Conservation (phyloP, 1,284 basidiomycete genomes). For the Microbotryum violaceum region DNA sequence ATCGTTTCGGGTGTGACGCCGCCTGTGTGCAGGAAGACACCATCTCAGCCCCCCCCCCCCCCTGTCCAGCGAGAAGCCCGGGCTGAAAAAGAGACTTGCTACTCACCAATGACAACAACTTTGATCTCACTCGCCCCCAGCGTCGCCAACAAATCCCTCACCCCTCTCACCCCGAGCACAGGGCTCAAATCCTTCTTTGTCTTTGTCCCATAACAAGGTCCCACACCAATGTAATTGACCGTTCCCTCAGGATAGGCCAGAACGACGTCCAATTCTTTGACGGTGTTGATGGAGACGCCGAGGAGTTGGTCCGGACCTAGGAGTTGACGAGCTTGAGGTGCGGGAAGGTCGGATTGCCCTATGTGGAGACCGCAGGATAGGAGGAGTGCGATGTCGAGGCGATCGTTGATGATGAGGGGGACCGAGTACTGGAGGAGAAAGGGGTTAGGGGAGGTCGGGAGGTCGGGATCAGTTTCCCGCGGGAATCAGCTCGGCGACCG, state of each 20-base stretch:
- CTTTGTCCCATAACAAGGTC: slow-evolving; percentile 45
- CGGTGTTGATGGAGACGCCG: slow-evolving; percentile 69
- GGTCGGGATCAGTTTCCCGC: neutral
- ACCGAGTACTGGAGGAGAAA: slow-evolving; percentile 54
- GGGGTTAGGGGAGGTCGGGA: neutral
- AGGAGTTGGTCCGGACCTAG: slow-evolving; percentile 66
- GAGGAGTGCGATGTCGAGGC: slow-evolving; percentile 76
- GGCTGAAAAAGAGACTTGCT: slow-evolving; percentile 27
- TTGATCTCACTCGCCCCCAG: slow-evolving; percentile 58
- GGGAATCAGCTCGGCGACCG: neutral
- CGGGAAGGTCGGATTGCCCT: slow-evolving; percentile 82
- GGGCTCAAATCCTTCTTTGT: slow-evolving; percentile 38
- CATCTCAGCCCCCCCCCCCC: too few relatives aligned
- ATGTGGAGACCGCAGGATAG: slow-evolving; percentile 75
- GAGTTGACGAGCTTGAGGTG: slow-evolving; percentile 58
- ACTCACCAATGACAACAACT: slow-evolving; percentile 70
- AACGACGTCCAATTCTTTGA: slow-evolving; percentile 53
- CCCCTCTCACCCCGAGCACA: slow-evolving; percentile 29
- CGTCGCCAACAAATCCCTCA: slow-evolving; percentile 57
- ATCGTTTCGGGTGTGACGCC: slow-evolving; percentile 73
- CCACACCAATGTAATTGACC: slow-evolving; percentile 81
- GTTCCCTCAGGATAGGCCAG: slow-evolving; percentile 44
- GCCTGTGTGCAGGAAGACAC: slow-evolving; percentile 46
- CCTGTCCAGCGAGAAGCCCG: too few relatives aligned
- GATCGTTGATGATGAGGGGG: slow-evolving; percentile 85